phyloP scores from a whole-genome alignment of 192 early-diverging fungal species.

The Coemansia sp. region DNA sequence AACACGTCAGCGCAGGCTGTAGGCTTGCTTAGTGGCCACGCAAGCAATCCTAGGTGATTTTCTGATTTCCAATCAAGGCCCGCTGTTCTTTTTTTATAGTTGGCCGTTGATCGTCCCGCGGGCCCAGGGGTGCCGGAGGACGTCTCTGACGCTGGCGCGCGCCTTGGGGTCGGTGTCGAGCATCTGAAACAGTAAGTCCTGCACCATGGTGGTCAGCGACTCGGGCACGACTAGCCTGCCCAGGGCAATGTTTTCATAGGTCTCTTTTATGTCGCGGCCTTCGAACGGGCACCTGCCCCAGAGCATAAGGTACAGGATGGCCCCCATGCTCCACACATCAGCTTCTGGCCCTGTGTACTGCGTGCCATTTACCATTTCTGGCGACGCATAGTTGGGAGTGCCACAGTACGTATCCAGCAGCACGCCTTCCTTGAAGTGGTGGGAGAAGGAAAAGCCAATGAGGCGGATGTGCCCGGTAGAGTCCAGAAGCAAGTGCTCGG shows the following conservation, averaged over 20 bases:
- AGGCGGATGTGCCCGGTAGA: slow-evolving; percentile 69
- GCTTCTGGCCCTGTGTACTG: slow-evolving; percentile 1
- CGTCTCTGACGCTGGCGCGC: too few relatives aligned
- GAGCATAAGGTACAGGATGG: background rate
- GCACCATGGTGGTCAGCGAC: slow-evolving; percentile 47
- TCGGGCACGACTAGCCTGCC: slow-evolving; percentile 59
- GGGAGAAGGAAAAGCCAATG: slow-evolving; percentile 85
- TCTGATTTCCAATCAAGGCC: too few relatives aligned
- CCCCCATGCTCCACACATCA: slow-evolving; percentile 1
- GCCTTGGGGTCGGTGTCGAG: slow-evolving; percentile 67
- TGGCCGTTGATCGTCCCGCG: too few relatives aligned
- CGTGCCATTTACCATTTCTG: background rate
- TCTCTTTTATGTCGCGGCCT: slow-evolving; percentile 62
- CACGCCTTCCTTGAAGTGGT: slow-evolving; percentile 51
- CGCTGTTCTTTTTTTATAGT: too few relatives aligned
- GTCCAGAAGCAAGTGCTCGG: slow-evolving; percentile 80
- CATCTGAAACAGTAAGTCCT: slow-evolving; percentile 63
- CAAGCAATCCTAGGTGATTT: too few relatives aligned
- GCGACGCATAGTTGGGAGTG: background rate
- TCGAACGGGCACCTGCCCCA: background rate
- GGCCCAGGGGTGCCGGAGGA: too few relatives aligned
- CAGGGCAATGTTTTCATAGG: slow-evolving; percentile 71
- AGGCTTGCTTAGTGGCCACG: too few relatives aligned
- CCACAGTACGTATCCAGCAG: background rate
- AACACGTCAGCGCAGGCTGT: too few relatives aligned